Evolutionary conservation across 495 filamentous ascomycete species (phyloP).

Genomic region (Lindgomyces ingoldianus): DNA sequence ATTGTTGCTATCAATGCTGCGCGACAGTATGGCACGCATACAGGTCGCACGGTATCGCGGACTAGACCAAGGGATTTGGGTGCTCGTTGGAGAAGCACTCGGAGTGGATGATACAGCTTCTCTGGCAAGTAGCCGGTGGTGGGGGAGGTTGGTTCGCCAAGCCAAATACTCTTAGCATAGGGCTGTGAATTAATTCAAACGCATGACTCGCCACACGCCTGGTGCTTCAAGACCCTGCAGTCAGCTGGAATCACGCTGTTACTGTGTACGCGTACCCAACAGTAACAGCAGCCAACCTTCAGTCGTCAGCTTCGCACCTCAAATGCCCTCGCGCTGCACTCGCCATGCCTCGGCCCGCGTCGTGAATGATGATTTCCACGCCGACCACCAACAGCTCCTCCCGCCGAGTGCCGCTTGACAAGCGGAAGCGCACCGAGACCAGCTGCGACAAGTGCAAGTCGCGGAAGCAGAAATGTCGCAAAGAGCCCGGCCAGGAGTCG

Average conservation of each 20-base stretch:
- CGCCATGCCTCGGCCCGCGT: conserved; percentile 2
- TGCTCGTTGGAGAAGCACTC: conserved; percentile 18
- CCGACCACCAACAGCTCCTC: conserved; percentile 8
- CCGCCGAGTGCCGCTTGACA: conserved; percentile 38
- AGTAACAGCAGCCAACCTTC: no score
- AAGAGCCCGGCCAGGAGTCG: conserved; percentile 39
- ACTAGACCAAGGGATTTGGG: conserved; percentile 19
- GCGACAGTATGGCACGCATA: conserved; percentile 26
- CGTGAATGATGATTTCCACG: conserved; percentile 3
- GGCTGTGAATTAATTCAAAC: no score
- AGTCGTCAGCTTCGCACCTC: no score
- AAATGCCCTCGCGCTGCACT: neutral
- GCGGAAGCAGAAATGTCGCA: conserved; percentile 49
- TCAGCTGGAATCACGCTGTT: no score
- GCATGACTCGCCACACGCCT: no score
- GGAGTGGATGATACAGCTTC: neutral
- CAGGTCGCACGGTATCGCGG: conserved; percentile 10
- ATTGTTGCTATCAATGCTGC: conserved; percentile 22
- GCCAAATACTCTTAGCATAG: no score
- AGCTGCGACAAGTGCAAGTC: conserved; percentile 43
- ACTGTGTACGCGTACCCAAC: no score
- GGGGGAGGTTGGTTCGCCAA: no score
- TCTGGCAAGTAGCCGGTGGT: neutral
- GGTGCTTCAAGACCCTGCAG: no score
- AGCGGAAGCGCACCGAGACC: conserved; percentile 43